phyloP scores from a whole-genome alignment of 345 rosid genomes.

The Ceriops tagal region DNA sequence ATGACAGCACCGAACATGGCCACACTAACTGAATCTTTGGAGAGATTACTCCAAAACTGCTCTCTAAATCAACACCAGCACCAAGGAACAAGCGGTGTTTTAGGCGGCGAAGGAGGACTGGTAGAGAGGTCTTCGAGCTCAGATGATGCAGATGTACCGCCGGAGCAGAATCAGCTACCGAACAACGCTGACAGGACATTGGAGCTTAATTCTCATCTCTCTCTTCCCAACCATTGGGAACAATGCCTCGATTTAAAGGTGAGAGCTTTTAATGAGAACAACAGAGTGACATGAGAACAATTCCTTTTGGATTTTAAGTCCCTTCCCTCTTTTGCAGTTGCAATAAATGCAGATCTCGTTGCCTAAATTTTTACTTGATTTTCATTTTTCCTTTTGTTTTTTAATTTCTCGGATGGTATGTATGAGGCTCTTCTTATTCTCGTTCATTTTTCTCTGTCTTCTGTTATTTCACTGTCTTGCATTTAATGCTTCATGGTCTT shows the following conservation, averaged over 20 bases:
- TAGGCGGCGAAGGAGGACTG: conserved; percentile 4
- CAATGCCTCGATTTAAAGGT: conserved; percentile 95
- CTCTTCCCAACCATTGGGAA: conserved; percentile 82
- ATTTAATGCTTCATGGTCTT: conserved; percentile 25
- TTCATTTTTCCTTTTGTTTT: conserved; percentile 12
- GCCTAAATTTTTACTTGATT: conserved; percentile 1
- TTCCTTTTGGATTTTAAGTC: conserved; percentile 17
- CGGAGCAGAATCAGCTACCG: conserved; percentile 21
- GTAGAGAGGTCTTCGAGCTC: conserved; percentile 43
- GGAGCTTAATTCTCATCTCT: conserved; percentile 68
- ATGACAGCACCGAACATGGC: conserved; percentile 80
- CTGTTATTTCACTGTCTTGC: conserved; percentile 27
- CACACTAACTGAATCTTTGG: conserved; percentile 56
- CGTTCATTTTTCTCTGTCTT: conserved; percentile 14
- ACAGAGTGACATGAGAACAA: background rate
- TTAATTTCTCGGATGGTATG: background rate
- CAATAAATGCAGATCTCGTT: conserved; percentile 66
- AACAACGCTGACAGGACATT: conserved; percentile 40
- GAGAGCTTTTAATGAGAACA: background rate
- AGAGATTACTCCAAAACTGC: conserved; percentile 70
- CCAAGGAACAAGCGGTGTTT: conserved; percentile 23
- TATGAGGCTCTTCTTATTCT: too few relatives aligned
- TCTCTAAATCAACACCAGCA: conserved; percentile 44
- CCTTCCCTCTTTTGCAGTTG: conserved; percentile 31
- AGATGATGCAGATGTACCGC: conserved; percentile 23